phyloP scores from a whole-genome alignment of 768 basidiomycete genomes.

The Naganishia vaughanmartiniae region DNA sequence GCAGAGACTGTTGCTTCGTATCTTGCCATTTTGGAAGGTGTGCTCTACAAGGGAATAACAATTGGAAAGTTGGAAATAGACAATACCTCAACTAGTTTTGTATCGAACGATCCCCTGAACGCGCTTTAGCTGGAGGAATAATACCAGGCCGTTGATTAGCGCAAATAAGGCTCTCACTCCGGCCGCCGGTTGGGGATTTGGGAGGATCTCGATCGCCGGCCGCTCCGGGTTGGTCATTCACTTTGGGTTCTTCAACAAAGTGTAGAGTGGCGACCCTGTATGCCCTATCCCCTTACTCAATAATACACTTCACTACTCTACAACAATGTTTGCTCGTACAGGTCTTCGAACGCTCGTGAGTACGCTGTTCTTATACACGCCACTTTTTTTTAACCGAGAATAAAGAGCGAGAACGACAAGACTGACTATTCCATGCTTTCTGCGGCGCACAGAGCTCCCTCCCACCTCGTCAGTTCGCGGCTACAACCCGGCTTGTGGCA shows the following conservation, averaged over 20 bases:
- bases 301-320: background rate
- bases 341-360: constrained; percentile 48
- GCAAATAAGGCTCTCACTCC: background rate
- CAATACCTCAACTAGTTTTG: background rate
- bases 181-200: background rate
- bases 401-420: background rate
- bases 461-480: constrained; percentile 42
- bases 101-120: background rate
- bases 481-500: constrained; percentile 38
- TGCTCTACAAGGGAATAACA: background rate
- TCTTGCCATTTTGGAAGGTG: background rate
- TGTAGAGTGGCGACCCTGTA: background rate
- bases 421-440: constrained; percentile 33
- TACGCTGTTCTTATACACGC: too few species aligned
- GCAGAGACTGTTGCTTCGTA: constrained; percentile 84
- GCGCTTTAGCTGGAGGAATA: background rate
- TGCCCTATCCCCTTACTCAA: background rate
- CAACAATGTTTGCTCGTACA: constrained; percentile 41
- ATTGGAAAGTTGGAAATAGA: background rate
- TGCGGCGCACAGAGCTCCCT: constrained; percentile 42
- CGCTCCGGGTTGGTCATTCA: background rate
- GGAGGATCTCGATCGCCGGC: background rate
- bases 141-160: background rate
- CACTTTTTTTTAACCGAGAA: background rate
- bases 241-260: background rate